Percentiles rank a stretch among this genome's conserved stretches.
Conservation (phyloP, 2,329 filamentous ascomycete genomes). For the Proliferodiscus dingleyae region DNA sequence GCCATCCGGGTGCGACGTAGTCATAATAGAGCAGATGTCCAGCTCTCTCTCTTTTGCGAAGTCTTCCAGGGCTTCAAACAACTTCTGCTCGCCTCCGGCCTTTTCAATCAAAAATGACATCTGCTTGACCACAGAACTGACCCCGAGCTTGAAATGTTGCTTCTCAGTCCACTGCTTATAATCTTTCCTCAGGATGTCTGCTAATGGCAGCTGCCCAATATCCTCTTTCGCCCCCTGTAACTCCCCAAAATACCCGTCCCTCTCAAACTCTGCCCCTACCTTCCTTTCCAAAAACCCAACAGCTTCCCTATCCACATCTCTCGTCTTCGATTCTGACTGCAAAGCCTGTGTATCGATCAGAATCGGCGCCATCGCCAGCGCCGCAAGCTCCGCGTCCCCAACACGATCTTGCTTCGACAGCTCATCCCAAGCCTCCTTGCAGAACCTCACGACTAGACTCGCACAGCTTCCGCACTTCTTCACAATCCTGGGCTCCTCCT, state of each 20-base stretch:
- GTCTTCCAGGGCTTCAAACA: conserved; percentile 44
- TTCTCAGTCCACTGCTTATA: conserved; percentile 73
- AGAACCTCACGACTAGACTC: conserved; percentile 62
- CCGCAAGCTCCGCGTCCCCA: conserved; percentile 53
- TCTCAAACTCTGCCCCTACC: conserved; percentile 41
- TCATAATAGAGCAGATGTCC: conserved; percentile 66
- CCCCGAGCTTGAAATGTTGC: conserved; percentile 53
- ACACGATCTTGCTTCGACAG: conserved; percentile 35
- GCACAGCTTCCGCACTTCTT: conserved; percentile 67
- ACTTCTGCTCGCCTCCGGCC: conserved; percentile 36
- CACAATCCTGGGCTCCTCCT: conserved; percentile 54
- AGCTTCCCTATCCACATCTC: conserved; percentile 53
- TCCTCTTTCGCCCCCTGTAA: conserved; percentile 64
- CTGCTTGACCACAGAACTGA: conserved; percentile 60
- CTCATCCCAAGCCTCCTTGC: conserved; percentile 52
- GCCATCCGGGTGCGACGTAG: conserved; percentile 50
- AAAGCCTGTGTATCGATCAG: conserved; percentile 70
- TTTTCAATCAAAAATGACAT: conserved; percentile 58
- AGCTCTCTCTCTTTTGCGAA: conserved; percentile 55
- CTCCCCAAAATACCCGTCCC: conserved; percentile 51
- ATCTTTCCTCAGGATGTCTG: conserved; percentile 72
- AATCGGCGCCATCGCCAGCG: conserved; percentile 64
- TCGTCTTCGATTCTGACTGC: conserved; percentile 58
- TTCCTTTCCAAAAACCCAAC: conserved; percentile 52
- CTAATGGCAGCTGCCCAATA: conserved; percentile 53